Evolutionary conservation across 1,139 yeast species (phyloP).

Genomic region (Blastobotrys ciferrii): DNA sequence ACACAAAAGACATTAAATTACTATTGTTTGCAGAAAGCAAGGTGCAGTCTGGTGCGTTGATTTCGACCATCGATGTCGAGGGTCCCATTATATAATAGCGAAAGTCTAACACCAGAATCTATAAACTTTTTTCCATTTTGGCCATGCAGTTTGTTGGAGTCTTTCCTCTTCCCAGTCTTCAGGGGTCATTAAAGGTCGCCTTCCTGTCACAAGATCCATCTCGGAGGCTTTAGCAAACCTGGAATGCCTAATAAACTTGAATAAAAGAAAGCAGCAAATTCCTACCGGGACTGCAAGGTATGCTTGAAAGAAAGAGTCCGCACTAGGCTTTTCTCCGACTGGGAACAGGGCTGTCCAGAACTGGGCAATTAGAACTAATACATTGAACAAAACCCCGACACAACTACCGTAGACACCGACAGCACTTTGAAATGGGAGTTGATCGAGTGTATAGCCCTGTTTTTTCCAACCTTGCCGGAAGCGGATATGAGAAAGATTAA

Average conservation of each 20-base stretch:
- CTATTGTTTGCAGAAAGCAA: too few species aligned
- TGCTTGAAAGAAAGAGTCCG: conserved; percentile 48
- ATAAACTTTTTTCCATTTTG: conserved; percentile 38
- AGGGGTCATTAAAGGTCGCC: conserved; percentile 50
- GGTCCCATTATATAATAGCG: too few species aligned
- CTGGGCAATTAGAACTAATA: conserved; percentile 70
- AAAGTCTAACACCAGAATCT: conserved; percentile 56
- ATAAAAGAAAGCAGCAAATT: conserved; percentile 47
- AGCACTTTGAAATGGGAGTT: conserved; percentile 67
- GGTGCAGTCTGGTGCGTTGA: too few species aligned
- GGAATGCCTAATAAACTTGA: conserved; percentile 48
- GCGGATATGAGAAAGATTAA: conserved; percentile 71
- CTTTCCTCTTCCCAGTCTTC: conserved; percentile 51
- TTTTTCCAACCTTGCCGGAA: conserved; percentile 70
- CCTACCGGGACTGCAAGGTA: conserved; percentile 58
- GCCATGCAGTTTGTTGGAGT: conserved; percentile 35
- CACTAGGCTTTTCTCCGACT: conserved; percentile 46
- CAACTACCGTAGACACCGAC: conserved; percentile 72
- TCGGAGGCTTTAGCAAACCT: conserved; percentile 38
- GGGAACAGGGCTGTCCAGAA: conserved; percentile 80
- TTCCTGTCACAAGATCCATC: conserved; percentile 50
- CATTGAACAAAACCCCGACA: conserved; percentile 55
- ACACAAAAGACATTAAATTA: too few species aligned
- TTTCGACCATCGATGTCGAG: too few species aligned
- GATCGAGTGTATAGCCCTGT: conserved; percentile 63